A percentile compares a stretch with the other conserved stretches of the same genome.
Conservation (phyloP, 306 rosid genomes). For the Ochetophila trinervis region DNA sequence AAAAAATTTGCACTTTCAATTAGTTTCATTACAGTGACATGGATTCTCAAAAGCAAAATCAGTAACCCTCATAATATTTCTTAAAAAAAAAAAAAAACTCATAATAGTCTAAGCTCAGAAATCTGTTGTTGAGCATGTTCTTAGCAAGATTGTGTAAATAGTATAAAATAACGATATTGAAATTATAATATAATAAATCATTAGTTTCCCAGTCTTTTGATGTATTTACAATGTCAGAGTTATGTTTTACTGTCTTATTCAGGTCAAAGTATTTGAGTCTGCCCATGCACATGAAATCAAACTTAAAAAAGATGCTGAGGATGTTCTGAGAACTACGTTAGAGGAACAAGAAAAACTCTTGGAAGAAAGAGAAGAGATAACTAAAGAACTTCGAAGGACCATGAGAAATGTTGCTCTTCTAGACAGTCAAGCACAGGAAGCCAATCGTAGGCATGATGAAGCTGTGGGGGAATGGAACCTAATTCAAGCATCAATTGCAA, state of each 20-base stretch:
- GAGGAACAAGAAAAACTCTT: conserved; percentile 53
- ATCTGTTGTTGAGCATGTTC: conserved; percentile 4
- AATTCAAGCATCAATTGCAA: conserved; percentile 65
- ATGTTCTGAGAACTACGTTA: conserved; percentile 37
- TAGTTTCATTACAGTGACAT: no score
- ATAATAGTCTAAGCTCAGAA: conserved; percentile 2
- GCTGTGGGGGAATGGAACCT: conserved; percentile 47
- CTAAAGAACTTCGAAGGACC: conserved; percentile 45
- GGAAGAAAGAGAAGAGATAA: conserved; percentile 47
- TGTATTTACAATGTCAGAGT: conserved; percentile 9
- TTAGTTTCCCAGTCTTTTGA: conserved; percentile 10
- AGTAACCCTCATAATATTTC: no score
- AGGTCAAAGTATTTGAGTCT: conserved; percentile 57
- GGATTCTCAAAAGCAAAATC: not conserved
- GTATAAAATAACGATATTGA: not conserved
- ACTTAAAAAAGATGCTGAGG: conserved; percentile 59
- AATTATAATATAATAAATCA: not conserved
- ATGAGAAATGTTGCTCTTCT: conserved; percentile 60
- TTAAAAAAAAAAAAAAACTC: no score
- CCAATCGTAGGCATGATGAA: conserved; percentile 52
- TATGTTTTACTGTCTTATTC: conserved; percentile 15
- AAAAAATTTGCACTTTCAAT: no score
- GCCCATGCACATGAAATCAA: conserved; percentile 46
- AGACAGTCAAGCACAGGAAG: conserved; percentile 54
- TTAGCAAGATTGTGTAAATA: not conserved